Base-by-base conservation (phyloP, 768 basidiomycete species). In the Trametes maxima region DNA sequence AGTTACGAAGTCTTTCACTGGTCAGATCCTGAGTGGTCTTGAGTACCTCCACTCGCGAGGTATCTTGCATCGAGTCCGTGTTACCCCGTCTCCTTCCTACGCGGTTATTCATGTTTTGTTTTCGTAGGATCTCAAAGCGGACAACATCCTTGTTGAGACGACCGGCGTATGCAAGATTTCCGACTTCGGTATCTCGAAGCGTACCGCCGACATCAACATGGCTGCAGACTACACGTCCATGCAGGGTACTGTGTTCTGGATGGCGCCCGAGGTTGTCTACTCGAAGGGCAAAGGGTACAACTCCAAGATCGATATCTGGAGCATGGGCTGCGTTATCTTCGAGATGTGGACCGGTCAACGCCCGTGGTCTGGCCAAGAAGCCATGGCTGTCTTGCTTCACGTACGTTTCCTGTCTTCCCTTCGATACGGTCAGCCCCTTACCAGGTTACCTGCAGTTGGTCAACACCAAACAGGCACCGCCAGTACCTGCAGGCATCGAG, bases 171-270 rank as follows among this genome's bases (percentile, higher is more conserved):
- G 95, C 82, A 98, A 98, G 77, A 98, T 99, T 53, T 95, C 94
- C 2, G 95, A 98, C 75, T 98, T 98, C 70, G 97, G 97, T 43
- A 98, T 98, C 59, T 96, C 94, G n/a, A 98, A 98, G 76, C 85
- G 92, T 62, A 94, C 87, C 63, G 94, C 91, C 63, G 94, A 97
- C 62, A 83, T 90, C 53, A 87, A 91, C 65, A 82, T 87, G 54
- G 85, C 85, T 68, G 90, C 85, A n/a, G 90, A 90, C 51, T 87
- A 85, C 64, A 96, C 95, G 1, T 91, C 92, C 21, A 95, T 99
- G 94, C 92, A 94, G 73, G 97, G 97, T 24, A 95, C 95, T 19
- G 91, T 98, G 37, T 98, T 97, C 73, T 99, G 97, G 96, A 98
- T 98, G 96, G 95, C 95, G 11, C 95, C 95, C 0, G 95, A 94